These are phyloP conservation scores for Nemania sp. DNA, from an alignment of 2,329 filamentous ascomycete species.

Conservation along the genomic window DNA sequence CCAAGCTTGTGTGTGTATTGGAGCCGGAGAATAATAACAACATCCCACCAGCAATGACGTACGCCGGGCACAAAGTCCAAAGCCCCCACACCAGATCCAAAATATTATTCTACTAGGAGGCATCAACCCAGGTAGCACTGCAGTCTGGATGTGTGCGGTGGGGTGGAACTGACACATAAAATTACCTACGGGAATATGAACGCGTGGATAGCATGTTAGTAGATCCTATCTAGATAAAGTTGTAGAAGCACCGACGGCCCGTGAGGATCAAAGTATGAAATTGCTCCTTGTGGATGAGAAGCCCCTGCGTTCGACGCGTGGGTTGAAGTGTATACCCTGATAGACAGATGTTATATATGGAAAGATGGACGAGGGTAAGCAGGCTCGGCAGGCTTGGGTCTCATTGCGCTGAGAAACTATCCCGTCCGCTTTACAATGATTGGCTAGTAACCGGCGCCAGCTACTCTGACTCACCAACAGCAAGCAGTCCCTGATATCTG, in stretches of 20 bases:
- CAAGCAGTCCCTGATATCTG: slow-evolving; percentile 8
- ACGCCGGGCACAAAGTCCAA: neutral
- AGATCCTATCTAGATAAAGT: slow-evolving; percentile 8
- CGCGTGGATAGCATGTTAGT: neutral
- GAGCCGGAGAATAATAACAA: slow-evolving; percentile 6
- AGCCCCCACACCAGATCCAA: slow-evolving; percentile 7
- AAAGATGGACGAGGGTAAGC: slow-evolving; percentile 5
- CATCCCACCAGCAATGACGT: slow-evolving; percentile 24
- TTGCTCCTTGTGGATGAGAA: slow-evolving; percentile 9
- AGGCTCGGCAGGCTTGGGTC: slow-evolving; percentile 2
- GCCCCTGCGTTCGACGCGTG: slow-evolving; percentile 25
- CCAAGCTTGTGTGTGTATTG: neutral
- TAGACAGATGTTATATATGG: no score
- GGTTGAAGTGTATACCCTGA: neutral
- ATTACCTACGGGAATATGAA: neutral
- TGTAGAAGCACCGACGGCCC: neutral
- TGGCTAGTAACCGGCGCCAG: slow-evolving; percentile 3
- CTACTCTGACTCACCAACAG: slow-evolving; percentile 3
- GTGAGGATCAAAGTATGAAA: slow-evolving; percentile 8
- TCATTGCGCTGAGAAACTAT: slow-evolving; percentile 4
- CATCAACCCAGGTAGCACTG: neutral
- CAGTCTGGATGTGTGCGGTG: neutral
- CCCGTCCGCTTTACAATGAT: neutral
- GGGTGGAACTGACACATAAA: slow-evolving; percentile 1
- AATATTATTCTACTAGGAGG: neutral